Evolutionary conservation across 2,329 filamentous ascomycete species (phyloP).

Genomic region (Fusarium circinatum): DNA sequence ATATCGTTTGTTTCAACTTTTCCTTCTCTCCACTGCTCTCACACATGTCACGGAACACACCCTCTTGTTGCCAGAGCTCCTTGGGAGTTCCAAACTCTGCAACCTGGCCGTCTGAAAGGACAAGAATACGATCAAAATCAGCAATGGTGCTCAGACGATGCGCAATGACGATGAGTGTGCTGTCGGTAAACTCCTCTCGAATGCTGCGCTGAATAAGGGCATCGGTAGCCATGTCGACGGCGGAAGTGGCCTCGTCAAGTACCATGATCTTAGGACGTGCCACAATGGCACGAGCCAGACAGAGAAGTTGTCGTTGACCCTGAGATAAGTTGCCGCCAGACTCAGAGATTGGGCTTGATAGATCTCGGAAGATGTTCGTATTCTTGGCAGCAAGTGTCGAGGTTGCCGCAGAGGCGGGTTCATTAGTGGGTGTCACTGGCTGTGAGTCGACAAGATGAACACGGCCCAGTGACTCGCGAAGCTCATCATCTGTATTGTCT

Average conservation of each 20-base stretch:
- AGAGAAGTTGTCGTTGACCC: constrained; percentile 80
- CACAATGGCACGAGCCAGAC: constrained; percentile 78
- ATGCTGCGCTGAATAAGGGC: constrained; percentile 78
- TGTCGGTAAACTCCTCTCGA: constrained; percentile 74
- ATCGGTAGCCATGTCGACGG: constrained; percentile 82
- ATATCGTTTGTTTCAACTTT: constrained; percentile 60
- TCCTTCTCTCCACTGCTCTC: constrained; percentile 69
- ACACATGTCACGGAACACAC: constrained; percentile 72
- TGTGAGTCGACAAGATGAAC: constrained; percentile 71
- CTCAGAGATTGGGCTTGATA: constrained; percentile 73
- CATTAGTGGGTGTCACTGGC: constrained; percentile 52
- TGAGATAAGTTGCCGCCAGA: constrained; percentile 80
- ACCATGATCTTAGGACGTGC: constrained; percentile 80
- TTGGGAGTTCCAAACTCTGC: constrained; percentile 74
- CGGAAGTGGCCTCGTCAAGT: constrained; percentile 81
- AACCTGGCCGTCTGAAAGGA: constrained; percentile 73
- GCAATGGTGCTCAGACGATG: constrained; percentile 81
- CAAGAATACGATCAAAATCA: constrained; percentile 79
- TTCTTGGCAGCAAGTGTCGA: constrained; percentile 58
- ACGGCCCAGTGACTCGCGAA: constrained; percentile 74
- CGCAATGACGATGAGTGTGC: constrained; percentile 78
- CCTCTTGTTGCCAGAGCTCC: constrained; percentile 67
- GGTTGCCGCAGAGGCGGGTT: constrained; percentile 50
- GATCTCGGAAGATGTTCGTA: constrained; percentile 71
- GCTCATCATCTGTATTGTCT: constrained; percentile 73